These are phyloP conservation scores for Amanita pallidorosea DNA, from an alignment of 768 basidiomycete species.

Conservation along the genomic window DNA sequence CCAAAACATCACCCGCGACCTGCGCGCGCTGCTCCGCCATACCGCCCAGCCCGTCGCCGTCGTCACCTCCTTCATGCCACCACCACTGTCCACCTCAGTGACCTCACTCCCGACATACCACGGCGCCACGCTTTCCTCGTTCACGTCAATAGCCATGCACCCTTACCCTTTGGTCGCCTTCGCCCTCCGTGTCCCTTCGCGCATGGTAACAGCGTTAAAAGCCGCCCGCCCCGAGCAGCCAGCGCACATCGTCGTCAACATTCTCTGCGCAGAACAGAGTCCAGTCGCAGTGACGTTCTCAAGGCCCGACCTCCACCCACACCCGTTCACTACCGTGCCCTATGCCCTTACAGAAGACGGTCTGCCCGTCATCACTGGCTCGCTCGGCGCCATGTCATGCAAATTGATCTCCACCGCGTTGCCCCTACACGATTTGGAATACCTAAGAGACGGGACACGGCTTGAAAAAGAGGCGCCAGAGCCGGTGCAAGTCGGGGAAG, in stretches of 20 bases:
- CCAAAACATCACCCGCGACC: conserved; percentile 10
- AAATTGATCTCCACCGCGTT: conserved; percentile 49
- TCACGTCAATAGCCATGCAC: conserved; percentile 84
- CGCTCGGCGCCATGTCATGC: conserved; percentile 68
- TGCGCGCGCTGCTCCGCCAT: conserved; percentile 58
- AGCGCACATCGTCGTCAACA: conserved; percentile 66
- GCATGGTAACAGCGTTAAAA: conserved; percentile 62
- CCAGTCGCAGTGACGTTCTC: conserved; percentile 61
- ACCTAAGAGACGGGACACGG: conserved; percentile 16
- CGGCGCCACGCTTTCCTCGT: conserved; percentile 90
- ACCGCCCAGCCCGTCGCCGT: conserved; percentile 83
- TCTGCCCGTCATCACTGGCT: conserved; percentile 45
- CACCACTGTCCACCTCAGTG: not conserved
- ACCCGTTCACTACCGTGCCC: conserved; percentile 36
- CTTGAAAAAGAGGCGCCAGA: conserved; percentile 6
- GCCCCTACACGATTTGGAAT: conserved; percentile 46
- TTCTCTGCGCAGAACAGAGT: conserved; percentile 63
- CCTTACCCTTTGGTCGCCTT: conserved; percentile 85
- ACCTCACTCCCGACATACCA: conserved; percentile 34
- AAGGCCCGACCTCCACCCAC: conserved; percentile 53
- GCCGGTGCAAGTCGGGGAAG: conserved; percentile 11
- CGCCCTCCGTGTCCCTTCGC: conserved; percentile 80
- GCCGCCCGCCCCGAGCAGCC: conserved; percentile 12
- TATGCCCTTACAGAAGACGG: conserved; percentile 39
- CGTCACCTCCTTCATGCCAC: conserved; percentile 53